Evolutionary conservation across 495 filamentous ascomycete genomes (phyloP).

Genomic region (Aspergillus cavernicola): DNA sequence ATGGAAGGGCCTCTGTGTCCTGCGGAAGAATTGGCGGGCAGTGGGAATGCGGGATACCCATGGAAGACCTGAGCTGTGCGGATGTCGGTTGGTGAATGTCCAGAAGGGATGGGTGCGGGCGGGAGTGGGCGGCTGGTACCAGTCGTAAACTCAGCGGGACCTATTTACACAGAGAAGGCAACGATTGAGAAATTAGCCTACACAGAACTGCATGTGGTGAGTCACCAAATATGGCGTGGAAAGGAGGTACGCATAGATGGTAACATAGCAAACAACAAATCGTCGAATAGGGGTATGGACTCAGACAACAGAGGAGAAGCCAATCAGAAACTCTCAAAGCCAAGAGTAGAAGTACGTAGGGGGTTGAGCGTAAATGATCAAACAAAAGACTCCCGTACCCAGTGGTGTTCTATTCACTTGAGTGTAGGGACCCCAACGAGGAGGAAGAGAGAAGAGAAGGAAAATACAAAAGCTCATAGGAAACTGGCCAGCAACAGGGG

Average conservation of each 20-base stretch:
- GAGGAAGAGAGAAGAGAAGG: constrained; percentile 1
- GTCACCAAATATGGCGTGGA: constrained; percentile 12
- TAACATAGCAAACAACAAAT: constrained; percentile 18
- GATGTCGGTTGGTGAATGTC: constrained; percentile 47
- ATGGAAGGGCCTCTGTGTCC: constrained; percentile 58
- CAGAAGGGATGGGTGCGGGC: constrained; percentile 22
- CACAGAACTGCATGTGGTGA: constrained; percentile 29
- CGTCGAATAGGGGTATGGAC: constrained; percentile 26
- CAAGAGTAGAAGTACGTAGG: constrained; percentile 24
- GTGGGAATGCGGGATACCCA: constrained; percentile 63
- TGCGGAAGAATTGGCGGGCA: constrained; percentile 39
- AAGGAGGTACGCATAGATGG: constrained; percentile 18
- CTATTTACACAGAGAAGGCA: constrained; percentile 30
- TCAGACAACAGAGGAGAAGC: constrained; percentile 16
- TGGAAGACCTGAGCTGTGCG: constrained; percentile 77
- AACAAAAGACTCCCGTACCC: not conserved
- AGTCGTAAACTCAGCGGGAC: constrained; percentile 35
- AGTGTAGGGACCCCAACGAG: not conserved
- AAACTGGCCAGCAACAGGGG: constrained; percentile 11
- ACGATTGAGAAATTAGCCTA: constrained; percentile 41
- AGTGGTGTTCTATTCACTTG: not conserved
- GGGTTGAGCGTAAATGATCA: constrained; percentile 11
- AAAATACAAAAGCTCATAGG: not conserved
- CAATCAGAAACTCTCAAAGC: constrained; percentile 21
- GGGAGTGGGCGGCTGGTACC: constrained; percentile 27